These are phyloP conservation scores for Brettanomyces nanus DNA, from an alignment of 805 yeast species.

Conservation along the genomic window DNA sequence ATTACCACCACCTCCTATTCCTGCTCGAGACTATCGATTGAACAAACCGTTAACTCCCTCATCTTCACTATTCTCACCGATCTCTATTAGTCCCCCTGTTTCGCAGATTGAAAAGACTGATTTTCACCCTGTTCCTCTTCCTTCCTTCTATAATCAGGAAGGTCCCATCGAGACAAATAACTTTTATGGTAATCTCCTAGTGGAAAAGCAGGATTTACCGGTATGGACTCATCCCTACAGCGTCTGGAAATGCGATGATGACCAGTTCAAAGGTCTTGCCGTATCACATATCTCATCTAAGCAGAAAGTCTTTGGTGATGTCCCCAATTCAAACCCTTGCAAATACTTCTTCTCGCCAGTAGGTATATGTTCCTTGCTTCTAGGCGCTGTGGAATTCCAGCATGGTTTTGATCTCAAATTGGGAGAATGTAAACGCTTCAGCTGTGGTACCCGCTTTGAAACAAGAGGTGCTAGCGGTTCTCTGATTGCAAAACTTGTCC, in stretches of 20 bases:
- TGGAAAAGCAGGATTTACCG: constrained; percentile 59
- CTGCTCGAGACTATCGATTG: constrained; percentile 21
- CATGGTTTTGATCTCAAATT: constrained; percentile 15
- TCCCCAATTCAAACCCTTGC: constrained; percentile 33
- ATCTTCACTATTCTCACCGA: constrained; percentile 8
- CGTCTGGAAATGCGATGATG: constrained; percentile 48
- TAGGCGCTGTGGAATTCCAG: constrained; percentile 37
- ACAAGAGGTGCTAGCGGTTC: constrained; percentile 24
- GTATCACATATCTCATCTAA: constrained; percentile 50
- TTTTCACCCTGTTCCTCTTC: constrained; percentile 62
- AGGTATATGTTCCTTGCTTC: constrained; percentile 53
- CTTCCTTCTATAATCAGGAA: constrained; percentile 32
- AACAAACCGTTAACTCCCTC: neutral
- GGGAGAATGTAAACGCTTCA: constrained; percentile 26
- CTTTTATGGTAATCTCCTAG: constrained; percentile 64
- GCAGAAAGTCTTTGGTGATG: constrained; percentile 67
- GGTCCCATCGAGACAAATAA: constrained; percentile 69
- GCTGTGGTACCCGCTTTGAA: constrained; percentile 27
- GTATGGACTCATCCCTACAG: constrained; percentile 81
- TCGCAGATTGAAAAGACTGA: constrained; percentile 33
- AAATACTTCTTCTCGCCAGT: constrained; percentile 61
- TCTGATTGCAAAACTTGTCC: constrained; percentile 48
- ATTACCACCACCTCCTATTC: constrained; percentile 16
- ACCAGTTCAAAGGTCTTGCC: constrained; percentile 48
- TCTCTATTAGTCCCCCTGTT: constrained; percentile 15